These are phyloP conservation scores for Houttuynia cordata DNA, from an alignment of 164 flowering plant genomes.

Conservation along the genomic window DNA sequence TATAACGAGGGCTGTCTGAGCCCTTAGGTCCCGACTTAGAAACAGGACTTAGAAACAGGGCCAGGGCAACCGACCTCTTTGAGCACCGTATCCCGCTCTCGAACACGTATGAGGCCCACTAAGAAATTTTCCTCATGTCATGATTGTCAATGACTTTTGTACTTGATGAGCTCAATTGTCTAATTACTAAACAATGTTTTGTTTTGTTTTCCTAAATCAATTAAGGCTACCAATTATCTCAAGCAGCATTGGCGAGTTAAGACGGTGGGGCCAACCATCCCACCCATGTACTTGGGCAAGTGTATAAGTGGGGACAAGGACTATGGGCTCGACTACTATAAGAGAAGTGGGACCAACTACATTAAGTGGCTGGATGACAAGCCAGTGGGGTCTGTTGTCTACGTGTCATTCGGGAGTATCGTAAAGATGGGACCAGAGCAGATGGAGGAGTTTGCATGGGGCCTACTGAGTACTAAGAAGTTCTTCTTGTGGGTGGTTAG, in stretches of 20 bases:
- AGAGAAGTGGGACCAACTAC: constrained; percentile 8
- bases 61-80: no score
- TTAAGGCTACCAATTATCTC: constrained; percentile 13
- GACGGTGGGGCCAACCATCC: constrained; percentile 30
- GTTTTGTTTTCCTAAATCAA: no score
- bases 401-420: constrained; percentile 28
- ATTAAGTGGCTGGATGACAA: constrained; percentile 18
- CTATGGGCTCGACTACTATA: constrained; percentile 18
- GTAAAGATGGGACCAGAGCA: constrained; percentile 8
- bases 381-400: constrained; percentile 15
- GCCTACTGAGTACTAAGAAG: constrained; percentile 2
- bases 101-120: no score
- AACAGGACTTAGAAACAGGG: no score
- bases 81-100: no score
- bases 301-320: constrained; percentile 11
- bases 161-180: no score
- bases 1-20: no score
- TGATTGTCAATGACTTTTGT: no score
- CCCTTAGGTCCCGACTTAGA: no score
- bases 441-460: constrained; percentile 24
- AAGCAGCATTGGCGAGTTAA: constrained; percentile 4
- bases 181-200: no score
- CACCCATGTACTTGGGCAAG: constrained; percentile 21
- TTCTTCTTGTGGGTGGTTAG: constrained; percentile 30
- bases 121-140: no score